Evolutionary conservation across 2,329 filamentous ascomycete species (phyloP).

Genomic region (Claviceps humidiphila): DNA sequence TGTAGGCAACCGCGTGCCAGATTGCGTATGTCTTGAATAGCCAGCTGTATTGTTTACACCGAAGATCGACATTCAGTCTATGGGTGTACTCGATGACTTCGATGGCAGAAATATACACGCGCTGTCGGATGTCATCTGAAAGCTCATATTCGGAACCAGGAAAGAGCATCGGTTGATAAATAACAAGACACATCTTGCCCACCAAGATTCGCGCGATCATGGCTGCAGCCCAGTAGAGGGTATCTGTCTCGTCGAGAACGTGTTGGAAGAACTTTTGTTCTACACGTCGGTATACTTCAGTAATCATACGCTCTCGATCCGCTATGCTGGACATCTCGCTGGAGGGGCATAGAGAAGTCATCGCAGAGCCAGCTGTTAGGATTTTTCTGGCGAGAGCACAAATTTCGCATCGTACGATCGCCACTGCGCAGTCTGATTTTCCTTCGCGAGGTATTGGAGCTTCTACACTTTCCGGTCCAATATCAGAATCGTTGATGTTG

Average conservation of each 20-base stretch:
- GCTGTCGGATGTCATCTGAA: conserved; percentile 50
- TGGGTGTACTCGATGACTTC: conserved; percentile 61
- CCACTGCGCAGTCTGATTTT: conserved; percentile 37
- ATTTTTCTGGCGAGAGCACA: conserved; percentile 25
- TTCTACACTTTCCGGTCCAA: conserved; percentile 32
- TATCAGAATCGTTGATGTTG: conserved; percentile 37
- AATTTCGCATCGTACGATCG: conserved; percentile 39
- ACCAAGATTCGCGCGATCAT: conserved; percentile 59
- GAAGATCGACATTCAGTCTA: conserved; percentile 47
- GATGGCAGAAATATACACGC: conserved; percentile 57
- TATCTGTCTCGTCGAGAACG: conserved; percentile 32
- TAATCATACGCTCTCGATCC: conserved; percentile 31
- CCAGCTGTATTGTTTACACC: conserved; percentile 34
- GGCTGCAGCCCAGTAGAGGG: conserved; percentile 54
- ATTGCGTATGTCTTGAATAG: conserved; percentile 37
- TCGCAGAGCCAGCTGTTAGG: conserved; percentile 20
- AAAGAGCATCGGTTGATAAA: conserved; percentile 61
- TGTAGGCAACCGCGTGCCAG: conserved; percentile 38
- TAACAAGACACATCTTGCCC: conserved; percentile 64
- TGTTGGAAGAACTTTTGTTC: conserved; percentile 41
- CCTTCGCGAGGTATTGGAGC: conserved; percentile 33
- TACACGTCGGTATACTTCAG: conserved; percentile 38
- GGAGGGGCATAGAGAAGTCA: conserved; percentile 17
- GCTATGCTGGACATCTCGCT: conserved; percentile 17
- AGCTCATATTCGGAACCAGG: conserved; percentile 42